These are phyloP conservation scores for Auriculariales sp. DNA, from an alignment of 768 basidiomycete genomes.

Conservation along the genomic window DNA sequence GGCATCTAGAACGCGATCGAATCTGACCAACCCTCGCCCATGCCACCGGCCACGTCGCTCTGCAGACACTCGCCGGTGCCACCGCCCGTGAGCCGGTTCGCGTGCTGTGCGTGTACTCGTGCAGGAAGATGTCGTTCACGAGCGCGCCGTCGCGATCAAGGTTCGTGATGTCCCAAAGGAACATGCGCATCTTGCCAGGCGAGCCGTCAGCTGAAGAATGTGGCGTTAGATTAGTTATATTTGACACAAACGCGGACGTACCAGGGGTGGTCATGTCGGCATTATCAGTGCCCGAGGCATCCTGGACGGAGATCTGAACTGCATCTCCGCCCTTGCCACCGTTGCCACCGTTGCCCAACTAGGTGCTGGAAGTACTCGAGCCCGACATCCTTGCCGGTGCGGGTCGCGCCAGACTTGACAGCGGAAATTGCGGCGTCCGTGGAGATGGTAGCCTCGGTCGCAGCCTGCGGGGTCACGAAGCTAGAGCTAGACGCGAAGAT, in stretches of 20 bases:
- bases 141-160: constrained; percentile 51
- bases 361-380: constrained; percentile 4
- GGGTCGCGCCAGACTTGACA: constrained; percentile 3
- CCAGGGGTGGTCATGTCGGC: not conserved
- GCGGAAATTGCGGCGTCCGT: constrained; percentile 1
- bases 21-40: constrained; percentile 29
- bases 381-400: not conserved
- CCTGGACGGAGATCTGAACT: constrained; percentile 37
- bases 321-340: constrained; percentile 35
- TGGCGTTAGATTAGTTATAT: constrained; percentile 12
- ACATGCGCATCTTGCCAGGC: constrained; percentile 16
- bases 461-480: constrained; percentile 1
- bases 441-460: not conserved
- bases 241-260: not conserved
- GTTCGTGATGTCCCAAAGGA: constrained; percentile 15
- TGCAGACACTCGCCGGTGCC: constrained; percentile 4
- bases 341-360: too few species aligned
- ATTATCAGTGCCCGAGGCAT: constrained; percentile 27
- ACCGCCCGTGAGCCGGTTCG: constrained; percentile 26
- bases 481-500: constrained; percentile 6
- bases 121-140: constrained; percentile 40
- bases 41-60: constrained; percentile 19
- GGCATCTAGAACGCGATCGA: constrained; percentile 15
- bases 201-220: constrained; percentile 30
- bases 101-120: constrained; percentile 36